phyloP scores from a whole-genome alignment of 2,329 filamentous ascomycete genomes.

The Mollisia scopiformis region DNA sequence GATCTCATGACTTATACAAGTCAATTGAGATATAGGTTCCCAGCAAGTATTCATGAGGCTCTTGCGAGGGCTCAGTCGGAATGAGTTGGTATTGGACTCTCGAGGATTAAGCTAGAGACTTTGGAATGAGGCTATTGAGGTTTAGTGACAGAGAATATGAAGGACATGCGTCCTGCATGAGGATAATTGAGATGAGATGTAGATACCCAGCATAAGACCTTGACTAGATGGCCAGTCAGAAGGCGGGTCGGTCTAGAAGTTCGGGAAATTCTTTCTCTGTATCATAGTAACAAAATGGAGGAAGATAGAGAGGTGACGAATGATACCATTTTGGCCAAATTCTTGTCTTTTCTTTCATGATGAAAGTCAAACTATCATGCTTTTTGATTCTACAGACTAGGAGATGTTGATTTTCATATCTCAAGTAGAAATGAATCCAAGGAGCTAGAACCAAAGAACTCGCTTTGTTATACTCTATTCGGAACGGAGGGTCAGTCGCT shows the following conservation, averaged over 20 bases:
- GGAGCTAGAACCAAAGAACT: no score
- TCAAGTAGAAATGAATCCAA: no score
- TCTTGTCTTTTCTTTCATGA: background rate
- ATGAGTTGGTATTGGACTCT: slow-evolving; percentile 17
- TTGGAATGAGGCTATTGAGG: no score
- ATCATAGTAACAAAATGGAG: slow-evolving; percentile 11
- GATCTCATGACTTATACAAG: slow-evolving; percentile 95
- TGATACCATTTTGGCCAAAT: background rate
- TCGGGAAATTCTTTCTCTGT: slow-evolving; percentile 10
- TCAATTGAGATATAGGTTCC: slow-evolving; percentile 87
- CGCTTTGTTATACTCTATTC: no score
- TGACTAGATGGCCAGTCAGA: slow-evolving; percentile 7
- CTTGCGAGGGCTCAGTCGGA: slow-evolving; percentile 67
- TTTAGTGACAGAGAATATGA: no score
- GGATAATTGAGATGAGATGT: background rate
- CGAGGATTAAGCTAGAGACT: no score
- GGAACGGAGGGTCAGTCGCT: no score
- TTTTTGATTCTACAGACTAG: no score
- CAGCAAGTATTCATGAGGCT: slow-evolving; percentile 84
- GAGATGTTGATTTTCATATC: no score
- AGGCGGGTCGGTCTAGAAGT: slow-evolving; percentile 1
- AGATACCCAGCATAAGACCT: background rate
- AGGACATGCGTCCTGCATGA: no score
- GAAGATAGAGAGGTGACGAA: slow-evolving; percentile 1
- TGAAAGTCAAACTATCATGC: no score